phyloP scores from a whole-genome alignment of 2,329 filamentous ascomycete species.

The Celoporthe dispersa region DNA sequence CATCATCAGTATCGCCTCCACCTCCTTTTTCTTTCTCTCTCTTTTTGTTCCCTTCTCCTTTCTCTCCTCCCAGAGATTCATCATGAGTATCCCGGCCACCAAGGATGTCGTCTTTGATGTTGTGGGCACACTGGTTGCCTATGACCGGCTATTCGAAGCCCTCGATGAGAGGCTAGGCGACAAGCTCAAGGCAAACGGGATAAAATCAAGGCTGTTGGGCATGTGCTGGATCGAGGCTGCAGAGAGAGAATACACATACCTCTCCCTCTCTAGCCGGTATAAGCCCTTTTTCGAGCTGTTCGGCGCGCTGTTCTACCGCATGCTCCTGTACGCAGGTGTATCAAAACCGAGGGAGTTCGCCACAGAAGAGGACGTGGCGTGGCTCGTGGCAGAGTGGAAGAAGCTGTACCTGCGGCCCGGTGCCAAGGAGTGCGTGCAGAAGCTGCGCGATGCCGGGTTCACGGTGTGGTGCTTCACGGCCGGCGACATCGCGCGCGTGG shows the following conservation, averaged over 20 bases:
- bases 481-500: constrained; percentile 50
- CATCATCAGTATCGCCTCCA: background rate
- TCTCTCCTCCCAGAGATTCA: background rate
- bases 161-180: constrained; percentile 46
- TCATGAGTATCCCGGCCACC: constrained; percentile 25
- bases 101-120: constrained; percentile 52
- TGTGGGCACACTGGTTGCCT: constrained; percentile 52
- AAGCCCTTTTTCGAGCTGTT: constrained; percentile 45
- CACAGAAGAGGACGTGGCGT: constrained; percentile 45
- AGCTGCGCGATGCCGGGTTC: constrained; percentile 49
- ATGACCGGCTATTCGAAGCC: constrained; percentile 45
- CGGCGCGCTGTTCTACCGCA: constrained; percentile 48
- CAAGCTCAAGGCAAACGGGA: constrained; percentile 40
- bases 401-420: constrained; percentile 41
- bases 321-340: constrained; percentile 46
- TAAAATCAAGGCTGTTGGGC: constrained; percentile 46
- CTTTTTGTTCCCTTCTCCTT: no score
- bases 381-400: constrained; percentile 42
- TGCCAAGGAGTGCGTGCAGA: constrained; percentile 43
- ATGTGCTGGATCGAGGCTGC: constrained; percentile 49
- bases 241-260: constrained; percentile 52
- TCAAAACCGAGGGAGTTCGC: constrained; percentile 43
- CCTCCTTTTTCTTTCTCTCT: background rate
- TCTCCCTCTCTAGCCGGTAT: constrained; percentile 47
- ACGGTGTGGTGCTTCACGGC: constrained; percentile 57